Conservation (phyloP, 352 stramenopile species). For the Blastocystis sp. region DNA sequence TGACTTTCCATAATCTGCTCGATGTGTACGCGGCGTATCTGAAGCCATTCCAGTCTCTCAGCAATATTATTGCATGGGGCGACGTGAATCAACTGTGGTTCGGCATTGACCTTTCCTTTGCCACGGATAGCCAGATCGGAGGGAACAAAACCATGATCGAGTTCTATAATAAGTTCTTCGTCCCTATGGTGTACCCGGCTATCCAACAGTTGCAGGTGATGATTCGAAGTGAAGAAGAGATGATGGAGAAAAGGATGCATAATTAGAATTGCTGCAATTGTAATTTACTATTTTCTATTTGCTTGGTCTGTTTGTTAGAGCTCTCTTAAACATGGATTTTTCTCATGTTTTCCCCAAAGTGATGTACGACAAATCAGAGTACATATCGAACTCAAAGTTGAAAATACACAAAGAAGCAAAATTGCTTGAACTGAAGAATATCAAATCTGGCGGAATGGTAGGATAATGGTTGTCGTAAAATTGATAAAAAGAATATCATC, state of each 20-base stretch:
- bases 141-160: conserved; percentile 23
- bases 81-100: conserved; percentile 40
- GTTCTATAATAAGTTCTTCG: conserved; percentile 29
- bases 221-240: neutral
- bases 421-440: neutral
- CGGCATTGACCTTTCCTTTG: neutral
- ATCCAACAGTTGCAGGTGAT: neutral
- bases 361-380: neutral
- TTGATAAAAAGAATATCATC: conserved; percentile 8
- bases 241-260: neutral
- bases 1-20: conserved; percentile 11
- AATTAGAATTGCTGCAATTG: neutral
- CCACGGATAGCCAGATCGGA: neutral
- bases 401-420: conserved; percentile 27
- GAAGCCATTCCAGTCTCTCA: neutral
- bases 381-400: neutral
- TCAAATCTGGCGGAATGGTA: neutral
- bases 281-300: neutral
- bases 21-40: conserved; percentile 13
- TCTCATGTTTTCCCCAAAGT: neutral
- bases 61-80: neutral
- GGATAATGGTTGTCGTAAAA: neutral
- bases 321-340: conserved; percentile 31
- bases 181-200: neutral
- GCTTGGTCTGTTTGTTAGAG: neutral